A percentile compares a stretch with the other conserved stretches of the same genome.
phyloP scores from a whole-genome alignment of 2,329 filamentous ascomycete genomes.

The Fusarium robinianum region DNA sequence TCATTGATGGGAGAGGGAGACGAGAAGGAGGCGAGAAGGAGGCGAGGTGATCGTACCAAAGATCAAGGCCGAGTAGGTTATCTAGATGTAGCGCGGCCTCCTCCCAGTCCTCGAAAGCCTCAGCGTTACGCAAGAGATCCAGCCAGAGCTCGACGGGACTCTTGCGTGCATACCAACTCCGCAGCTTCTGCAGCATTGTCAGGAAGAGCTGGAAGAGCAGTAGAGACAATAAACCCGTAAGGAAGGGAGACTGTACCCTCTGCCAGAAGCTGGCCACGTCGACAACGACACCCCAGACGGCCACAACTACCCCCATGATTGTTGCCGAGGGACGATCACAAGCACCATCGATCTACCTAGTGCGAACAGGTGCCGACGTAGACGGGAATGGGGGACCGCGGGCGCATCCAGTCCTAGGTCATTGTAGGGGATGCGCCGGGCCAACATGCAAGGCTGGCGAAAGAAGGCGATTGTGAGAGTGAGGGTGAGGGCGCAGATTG shows the following conservation, averaged over 20 bases:
- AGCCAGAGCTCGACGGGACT: slow-evolving; percentile 68
- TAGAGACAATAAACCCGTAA: neutral
- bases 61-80: slow-evolving; percentile 75
- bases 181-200: slow-evolving; percentile 61
- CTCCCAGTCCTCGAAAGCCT: slow-evolving; percentile 84
- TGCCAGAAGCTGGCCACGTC: slow-evolving; percentile 68
- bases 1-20: neutral
- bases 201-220: slow-evolving; percentile 15
- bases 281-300: slow-evolving; percentile 61
- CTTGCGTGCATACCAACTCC: slow-evolving; percentile 68
- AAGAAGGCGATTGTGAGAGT: slow-evolving; percentile 2
- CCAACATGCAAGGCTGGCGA: slow-evolving; percentile 19
- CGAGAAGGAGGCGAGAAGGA: no score
- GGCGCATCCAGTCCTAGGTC: slow-evolving; percentile 26
- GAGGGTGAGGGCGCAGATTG: slow-evolving; percentile 1
- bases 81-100: slow-evolving; percentile 83
- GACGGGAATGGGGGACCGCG: slow-evolving; percentile 18
- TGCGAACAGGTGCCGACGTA: slow-evolving; percentile 18
- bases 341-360: slow-evolving; percentile 39
- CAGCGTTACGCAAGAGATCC: slow-evolving; percentile 66
- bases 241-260: slow-evolving; percentile 52
- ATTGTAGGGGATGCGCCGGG: slow-evolving; percentile 21
- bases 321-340: slow-evolving; percentile 44
- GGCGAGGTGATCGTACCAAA: slow-evolving; percentile 66
- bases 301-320: slow-evolving; percentile 50